These are phyloP conservation scores for Gentiana dahurica DNA, from an alignment of 257 asterid species.

Conservation along the genomic window DNA sequence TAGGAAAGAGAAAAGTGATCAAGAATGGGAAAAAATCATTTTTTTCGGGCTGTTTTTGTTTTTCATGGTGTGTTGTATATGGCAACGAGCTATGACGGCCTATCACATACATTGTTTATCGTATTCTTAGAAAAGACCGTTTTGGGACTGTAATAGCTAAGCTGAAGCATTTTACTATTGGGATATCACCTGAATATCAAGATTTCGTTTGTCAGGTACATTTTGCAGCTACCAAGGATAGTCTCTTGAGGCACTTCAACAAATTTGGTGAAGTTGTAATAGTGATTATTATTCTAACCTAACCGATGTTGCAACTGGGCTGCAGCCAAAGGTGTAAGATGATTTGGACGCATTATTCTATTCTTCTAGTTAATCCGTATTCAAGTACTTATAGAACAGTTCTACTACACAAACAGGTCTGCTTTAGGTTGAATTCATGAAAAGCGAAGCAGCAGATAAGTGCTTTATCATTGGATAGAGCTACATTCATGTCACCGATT, in stretches of 20 bases:
- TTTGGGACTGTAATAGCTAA: too few relatives aligned
- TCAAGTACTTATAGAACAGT: conserved; percentile 5
- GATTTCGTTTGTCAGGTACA: conserved; percentile 53
- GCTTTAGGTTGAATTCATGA: conserved; percentile 80
- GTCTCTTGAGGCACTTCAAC: conserved; percentile 79
- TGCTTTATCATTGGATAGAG: conserved; percentile 86
- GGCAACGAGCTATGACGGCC: too few relatives aligned
- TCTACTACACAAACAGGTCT: conserved; percentile 44
- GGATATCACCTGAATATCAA: too few relatives aligned
- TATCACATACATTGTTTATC: too few relatives aligned
- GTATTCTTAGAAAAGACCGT: too few relatives aligned
- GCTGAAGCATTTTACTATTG: too few relatives aligned
- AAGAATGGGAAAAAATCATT: too few relatives aligned
- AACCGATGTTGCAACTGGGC: conserved; percentile 72
- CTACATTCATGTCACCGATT: conserved; percentile 76
- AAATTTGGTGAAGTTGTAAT: conserved; percentile 83
- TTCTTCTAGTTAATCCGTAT: background rate
- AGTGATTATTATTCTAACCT: conserved; percentile 36
- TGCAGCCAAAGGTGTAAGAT: conserved; percentile 80
- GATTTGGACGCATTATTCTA: conserved; percentile 12
- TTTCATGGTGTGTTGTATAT: too few relatives aligned
- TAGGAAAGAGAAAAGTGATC: too few relatives aligned
- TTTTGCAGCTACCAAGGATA: conserved; percentile 97
- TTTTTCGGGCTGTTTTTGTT: too few relatives aligned
- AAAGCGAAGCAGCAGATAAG: conserved; percentile 76